phyloP scores from a whole-genome alignment of 2,329 filamentous ascomycete species.

The Metarhizium album region DNA sequence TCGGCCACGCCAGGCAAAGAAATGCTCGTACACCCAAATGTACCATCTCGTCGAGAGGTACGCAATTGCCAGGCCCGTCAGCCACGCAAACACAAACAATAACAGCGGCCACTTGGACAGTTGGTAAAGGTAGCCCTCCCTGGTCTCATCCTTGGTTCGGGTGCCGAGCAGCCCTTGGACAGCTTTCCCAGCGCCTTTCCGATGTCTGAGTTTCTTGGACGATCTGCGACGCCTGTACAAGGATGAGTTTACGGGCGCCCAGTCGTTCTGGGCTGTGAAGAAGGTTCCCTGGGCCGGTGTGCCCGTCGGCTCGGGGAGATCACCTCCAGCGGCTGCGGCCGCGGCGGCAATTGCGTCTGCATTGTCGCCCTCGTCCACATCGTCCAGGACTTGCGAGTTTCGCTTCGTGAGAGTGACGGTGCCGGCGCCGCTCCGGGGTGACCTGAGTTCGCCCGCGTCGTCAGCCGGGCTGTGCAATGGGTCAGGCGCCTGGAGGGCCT shows the following conservation, averaged over 20 bases:
- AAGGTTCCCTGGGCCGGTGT: constrained; percentile 38
- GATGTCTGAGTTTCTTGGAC: constrained; percentile 19
- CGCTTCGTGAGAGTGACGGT: constrained; percentile 33
- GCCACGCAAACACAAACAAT: constrained; percentile 68
- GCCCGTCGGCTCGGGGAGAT: constrained; percentile 15
- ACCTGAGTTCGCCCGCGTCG: constrained; percentile 29
- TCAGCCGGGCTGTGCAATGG: constrained; percentile 54
- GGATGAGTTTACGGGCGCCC: constrained; percentile 76
- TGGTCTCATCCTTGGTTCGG: constrained; percentile 76
- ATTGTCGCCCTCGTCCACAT: constrained; percentile 23
- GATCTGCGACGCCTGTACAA: constrained; percentile 33
- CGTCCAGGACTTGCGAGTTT: constrained; percentile 21
- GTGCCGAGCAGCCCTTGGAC: constrained; percentile 35
- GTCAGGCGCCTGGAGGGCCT: constrained; percentile 73
- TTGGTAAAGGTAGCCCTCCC: constrained; percentile 84
- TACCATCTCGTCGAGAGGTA: constrained; percentile 81
- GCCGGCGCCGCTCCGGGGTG: constrained; percentile 26
- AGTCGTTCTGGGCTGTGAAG: constrained; percentile 89
- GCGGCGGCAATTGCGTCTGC: constrained; percentile 26
- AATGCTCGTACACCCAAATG: constrained; percentile 86
- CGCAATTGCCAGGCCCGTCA: constrained; percentile 55
- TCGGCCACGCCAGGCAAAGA: constrained; percentile 77
- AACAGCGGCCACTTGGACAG: constrained; percentile 89
- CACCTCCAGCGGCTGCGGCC: constrained; percentile 28
- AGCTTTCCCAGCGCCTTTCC: constrained; percentile 26